Evolutionary conservation across 1,284 basidiomycete species (phyloP), one percentile per base, ranked within the genome.

Genomic region (Rhodotorula mucilaginosa): DNA sequence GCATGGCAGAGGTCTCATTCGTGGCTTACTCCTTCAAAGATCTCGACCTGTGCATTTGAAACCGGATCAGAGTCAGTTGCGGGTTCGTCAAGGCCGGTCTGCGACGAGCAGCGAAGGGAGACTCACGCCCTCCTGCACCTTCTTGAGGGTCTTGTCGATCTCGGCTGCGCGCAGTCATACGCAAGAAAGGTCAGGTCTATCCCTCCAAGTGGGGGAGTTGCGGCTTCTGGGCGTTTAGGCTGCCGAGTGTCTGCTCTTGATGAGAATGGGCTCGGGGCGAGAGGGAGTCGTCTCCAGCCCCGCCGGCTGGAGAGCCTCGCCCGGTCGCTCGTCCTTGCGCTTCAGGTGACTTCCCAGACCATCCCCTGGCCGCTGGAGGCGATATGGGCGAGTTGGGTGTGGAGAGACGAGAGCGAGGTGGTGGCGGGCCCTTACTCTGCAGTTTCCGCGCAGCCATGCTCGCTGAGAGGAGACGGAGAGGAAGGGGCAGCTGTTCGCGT

Each of bases 111-210:
- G 21, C 19, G 18, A 26, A n/a, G n/a, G 19, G 23, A 60, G 34
- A 74, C 75, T 60, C 46, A 75, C 92, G 74, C 94, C 94, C 83
- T 94, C 91, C 51, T 89, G 79, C 78, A 97, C 93, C 84, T 92
- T 93, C 86, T 97, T 97, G 79, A 97, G 85, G 67, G 93, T 97
- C 80, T 91, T 88, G 87, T 97, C 94, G 78, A 97, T 96, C 84
- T 97, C 94, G 82, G 91, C 93, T 97, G 82, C 26, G 44, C 13
- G 15, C 29, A 13, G n/a, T 5, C 34, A 48, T 46, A 26, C n/a
- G 21, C n/a, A 29, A 12, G 19, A 8, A 26, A 18, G 34, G 48
- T 52, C 31, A 13, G 16, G 19, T 1, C n/a, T 60, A 12, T 8
- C 21, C n/a, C 23, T n/a, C 26, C 15, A 51, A 5, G 58, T 52